Conservation (phyloP, 345 rosid genomes). For the Isatis tinctoria region DNA sequence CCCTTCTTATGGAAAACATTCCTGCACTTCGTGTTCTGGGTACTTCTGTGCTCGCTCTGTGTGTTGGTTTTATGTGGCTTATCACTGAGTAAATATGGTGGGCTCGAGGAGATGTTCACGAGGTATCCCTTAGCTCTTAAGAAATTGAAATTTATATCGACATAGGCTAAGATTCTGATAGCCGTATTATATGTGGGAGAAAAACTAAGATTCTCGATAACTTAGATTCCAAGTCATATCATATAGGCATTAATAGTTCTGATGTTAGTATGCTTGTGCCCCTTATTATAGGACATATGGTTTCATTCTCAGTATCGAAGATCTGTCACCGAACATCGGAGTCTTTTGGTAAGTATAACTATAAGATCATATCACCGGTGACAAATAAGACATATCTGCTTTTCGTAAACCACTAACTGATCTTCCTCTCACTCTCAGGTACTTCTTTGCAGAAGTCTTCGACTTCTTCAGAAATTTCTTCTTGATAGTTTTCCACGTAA, state of each 20-base stretch:
- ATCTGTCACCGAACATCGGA: slow-evolving; percentile 90
- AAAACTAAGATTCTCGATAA: not conserved
- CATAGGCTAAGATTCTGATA: not conserved
- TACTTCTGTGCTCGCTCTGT: slow-evolving; percentile 62
- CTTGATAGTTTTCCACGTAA: slow-evolving; percentile 79
- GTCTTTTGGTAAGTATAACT: slow-evolving; percentile 81
- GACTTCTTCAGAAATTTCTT: slow-evolving; percentile 87
- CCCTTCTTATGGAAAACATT: slow-evolving; percentile 61
- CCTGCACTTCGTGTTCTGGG: slow-evolving; percentile 62
- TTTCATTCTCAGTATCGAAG: slow-evolving; percentile 89
- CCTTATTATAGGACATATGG: slow-evolving; percentile 74
- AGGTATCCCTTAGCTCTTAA: slow-evolving; percentile 45
- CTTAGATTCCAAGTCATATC: slow-evolving; percentile 6
- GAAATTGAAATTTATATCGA: not conserved
- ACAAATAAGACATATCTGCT: not conserved
- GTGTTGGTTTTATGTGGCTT: slow-evolving; percentile 61
- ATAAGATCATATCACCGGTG: not conserved
- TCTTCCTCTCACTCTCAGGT: slow-evolving; percentile 54
- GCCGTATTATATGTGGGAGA: not conserved
- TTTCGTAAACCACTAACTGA: not conserved
- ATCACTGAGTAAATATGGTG: slow-evolving; percentile 60
- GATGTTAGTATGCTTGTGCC: slow-evolving; percentile 12
- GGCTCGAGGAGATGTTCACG: slow-evolving; percentile 75
- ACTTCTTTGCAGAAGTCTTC: slow-evolving; percentile 97
- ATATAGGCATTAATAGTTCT: not conserved